Percentiles rank a stretch among this genome's conserved stretches.
Evolutionary conservation across 352 stramenopile species (phyloP).

Genomic region (Ophiocytium majus): DNA sequence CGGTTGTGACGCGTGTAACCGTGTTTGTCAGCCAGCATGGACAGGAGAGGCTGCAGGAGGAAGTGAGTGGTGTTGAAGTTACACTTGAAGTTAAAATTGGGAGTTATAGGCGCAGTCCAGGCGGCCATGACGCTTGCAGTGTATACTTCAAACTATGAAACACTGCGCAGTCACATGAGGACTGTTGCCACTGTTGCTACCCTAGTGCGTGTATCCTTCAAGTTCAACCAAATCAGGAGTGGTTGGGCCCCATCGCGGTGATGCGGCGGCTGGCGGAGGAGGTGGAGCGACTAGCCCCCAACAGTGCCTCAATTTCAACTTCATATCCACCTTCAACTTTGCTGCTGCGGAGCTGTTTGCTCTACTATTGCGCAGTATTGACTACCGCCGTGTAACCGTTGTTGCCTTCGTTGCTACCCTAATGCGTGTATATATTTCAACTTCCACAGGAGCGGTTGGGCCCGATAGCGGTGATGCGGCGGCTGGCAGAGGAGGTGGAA

Average conservation of each 20-base stretch:
- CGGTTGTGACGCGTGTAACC: conserved; percentile 80
- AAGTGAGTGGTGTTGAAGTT: conserved; percentile 45
- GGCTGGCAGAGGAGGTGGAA: background rate
- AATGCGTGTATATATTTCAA: no score
- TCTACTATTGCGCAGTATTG: no score
- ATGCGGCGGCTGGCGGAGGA: conserved; percentile 15
- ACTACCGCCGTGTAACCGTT: no score
- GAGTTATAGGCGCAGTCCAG: background rate
- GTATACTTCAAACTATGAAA: no score
- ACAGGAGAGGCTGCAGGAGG: conserved; percentile 81
- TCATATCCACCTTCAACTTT: no score
- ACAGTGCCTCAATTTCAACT: conserved; percentile 1
- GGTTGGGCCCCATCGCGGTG: background rate
- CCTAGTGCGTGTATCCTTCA: no score
- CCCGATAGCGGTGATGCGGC: background rate
- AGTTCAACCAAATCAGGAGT: no score
- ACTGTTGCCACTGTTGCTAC: no score
- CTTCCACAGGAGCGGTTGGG: background rate
- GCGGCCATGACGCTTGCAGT: no score
- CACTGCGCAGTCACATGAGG: no score
- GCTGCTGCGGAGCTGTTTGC: no score
- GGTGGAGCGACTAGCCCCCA: background rate
- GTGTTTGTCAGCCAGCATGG: conserved; percentile 95
- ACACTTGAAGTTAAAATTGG: background rate
- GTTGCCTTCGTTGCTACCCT: no score